phyloP scores from a whole-genome alignment of 257 asterid genomes.

The Cordia subcordata region DNA sequence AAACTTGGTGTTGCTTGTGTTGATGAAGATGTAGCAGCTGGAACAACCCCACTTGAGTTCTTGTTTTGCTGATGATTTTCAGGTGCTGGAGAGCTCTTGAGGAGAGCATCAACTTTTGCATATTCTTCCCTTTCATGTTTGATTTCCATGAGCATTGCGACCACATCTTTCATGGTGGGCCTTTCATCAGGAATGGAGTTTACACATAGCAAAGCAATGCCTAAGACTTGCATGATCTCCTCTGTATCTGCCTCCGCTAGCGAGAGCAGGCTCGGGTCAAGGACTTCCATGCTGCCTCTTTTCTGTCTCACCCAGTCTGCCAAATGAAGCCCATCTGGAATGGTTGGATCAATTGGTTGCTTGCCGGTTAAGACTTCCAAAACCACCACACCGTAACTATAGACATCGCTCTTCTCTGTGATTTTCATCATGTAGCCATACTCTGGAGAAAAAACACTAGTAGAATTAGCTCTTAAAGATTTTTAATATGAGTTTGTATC shows the following conservation, averaged over 20 bases:
- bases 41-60: slow-evolving; percentile 11
- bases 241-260: slow-evolving; percentile 35
- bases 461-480: not conserved
- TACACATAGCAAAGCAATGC: slow-evolving; percentile 37
- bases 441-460: slow-evolving; percentile 12
- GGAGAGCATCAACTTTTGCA: slow-evolving; percentile 31
- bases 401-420: slow-evolving; percentile 40
- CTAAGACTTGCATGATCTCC: slow-evolving; percentile 41
- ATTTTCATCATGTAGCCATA: slow-evolving; percentile 48
- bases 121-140: slow-evolving; percentile 44
- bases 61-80: slow-evolving; percentile 5
- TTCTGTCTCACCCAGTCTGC: slow-evolving; percentile 37
- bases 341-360: slow-evolving; percentile 48
- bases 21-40: slow-evolving; percentile 32
- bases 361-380: slow-evolving; percentile 45
- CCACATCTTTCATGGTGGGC: slow-evolving; percentile 54
- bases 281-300: slow-evolving; percentile 27
- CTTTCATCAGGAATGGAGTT: slow-evolving; percentile 39
- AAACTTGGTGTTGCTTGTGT: slow-evolving; percentile 16
- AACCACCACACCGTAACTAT: slow-evolving; percentile 43
- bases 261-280: slow-evolving; percentile 25
- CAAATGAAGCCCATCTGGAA: slow-evolving; percentile 39
- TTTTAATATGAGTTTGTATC: not conserved
- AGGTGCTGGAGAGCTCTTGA: slow-evolving; percentile 25
- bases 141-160: slow-evolving; percentile 50